Evolutionary conservation across 1,139 yeast genomes (phyloP), one percentile per base, ranked within the genome.

Genomic region (Pichia sp.): DNA sequence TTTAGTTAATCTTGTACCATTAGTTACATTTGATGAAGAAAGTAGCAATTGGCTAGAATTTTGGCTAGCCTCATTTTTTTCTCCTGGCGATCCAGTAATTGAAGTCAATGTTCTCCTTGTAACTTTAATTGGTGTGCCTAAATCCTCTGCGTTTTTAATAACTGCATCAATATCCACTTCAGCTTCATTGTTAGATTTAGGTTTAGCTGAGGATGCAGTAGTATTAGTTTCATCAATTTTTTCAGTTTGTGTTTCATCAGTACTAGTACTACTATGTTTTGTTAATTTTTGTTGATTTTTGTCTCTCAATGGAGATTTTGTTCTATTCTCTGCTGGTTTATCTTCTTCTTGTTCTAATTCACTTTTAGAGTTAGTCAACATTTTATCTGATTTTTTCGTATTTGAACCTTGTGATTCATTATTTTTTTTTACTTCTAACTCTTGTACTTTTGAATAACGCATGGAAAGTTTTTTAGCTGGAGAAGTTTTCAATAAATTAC

Each of bases 1-100:
- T 52, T 69, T 72, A 1, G 77, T 71, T 23, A 70, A 49, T 6
- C 65, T 55, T 0, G 61, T 54, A 27, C 51, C 42, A 22, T 48
- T 44, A 11, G 33, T 10, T 7, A 29, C 29, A 28, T 31, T 43
- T 9, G 35, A 16, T 16, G 16, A 16, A 16, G 16, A 16, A 16
- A 16, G 9, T 23, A 10, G 35, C 4, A 5, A 6, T 22, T 32
- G 35, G 16, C 16, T 16, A 16, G 16, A 16, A 16, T 16, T 16
- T 16, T 16, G 16, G 16, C 16, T 16, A 16, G 16, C 16, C 16
- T 16, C 16, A 16, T 16, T 16, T 16, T 16, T 16, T 16, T 16
- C 16, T 16, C 33, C 38, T 3, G 59, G 57, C 9, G 60, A 51
- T 2, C 60, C 59, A 29, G 41, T 51, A 23, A 51, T 20, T 2